Evolutionary conservation across 75 land plant species (phyloP).

Genomic region (Adiantum capillusveneris): DNA sequence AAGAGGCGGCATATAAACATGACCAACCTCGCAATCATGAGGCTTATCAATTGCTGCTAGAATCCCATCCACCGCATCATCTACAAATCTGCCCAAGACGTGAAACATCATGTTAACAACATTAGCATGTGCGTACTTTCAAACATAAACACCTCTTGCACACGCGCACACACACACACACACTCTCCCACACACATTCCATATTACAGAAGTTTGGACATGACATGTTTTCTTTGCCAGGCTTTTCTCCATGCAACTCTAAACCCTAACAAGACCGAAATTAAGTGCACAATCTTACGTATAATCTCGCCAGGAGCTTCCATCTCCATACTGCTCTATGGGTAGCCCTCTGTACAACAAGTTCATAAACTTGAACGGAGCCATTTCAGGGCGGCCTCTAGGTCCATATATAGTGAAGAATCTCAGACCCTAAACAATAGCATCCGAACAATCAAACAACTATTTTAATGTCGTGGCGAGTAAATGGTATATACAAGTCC

Average conservation of each 20-base stretch:
- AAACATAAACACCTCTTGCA: too few species aligned
- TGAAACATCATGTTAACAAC: too few species aligned
- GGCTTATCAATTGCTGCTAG: not conserved
- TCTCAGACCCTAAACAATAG: not conserved
- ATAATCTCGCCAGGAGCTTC: not conserved
- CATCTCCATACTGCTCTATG: not conserved
- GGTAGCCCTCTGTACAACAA: not conserved
- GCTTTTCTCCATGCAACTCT: too few species aligned
- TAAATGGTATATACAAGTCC: too few species aligned
- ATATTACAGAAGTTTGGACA: too few species aligned
- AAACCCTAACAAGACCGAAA: too few species aligned
- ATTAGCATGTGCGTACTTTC: too few species aligned
- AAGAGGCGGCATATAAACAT: too few species aligned
- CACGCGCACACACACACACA: too few species aligned
- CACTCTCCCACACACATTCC: too few species aligned
- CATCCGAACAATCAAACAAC: not conserved
- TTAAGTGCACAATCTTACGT: not conserved
- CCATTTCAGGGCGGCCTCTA: slow-evolving; percentile 2
- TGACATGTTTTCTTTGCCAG: too few species aligned
- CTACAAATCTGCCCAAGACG: not conserved
- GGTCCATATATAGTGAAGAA: slow-evolving; percentile 1
- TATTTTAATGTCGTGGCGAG: not conserved
- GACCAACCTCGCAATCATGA: not conserved
- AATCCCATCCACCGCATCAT: not conserved
- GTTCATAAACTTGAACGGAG: not conserved